Evolutionary conservation across 768 basidiomycete species (phyloP), one percentile per base, ranked within the genome.

Genomic region (Lepiota brunneoincarnata): DNA sequence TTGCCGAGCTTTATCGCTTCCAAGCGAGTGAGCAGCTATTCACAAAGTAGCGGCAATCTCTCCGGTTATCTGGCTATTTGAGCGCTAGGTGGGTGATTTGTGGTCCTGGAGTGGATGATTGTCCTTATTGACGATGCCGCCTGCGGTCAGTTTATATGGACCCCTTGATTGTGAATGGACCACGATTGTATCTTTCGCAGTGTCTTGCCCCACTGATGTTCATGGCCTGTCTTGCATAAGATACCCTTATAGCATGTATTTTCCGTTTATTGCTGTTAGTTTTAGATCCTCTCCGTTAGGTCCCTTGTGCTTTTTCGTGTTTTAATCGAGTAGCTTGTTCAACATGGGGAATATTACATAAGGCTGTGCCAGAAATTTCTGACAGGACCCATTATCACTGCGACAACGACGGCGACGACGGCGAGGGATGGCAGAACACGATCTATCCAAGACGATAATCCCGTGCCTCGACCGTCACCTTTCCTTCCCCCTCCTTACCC

Each of bases 391-490:
- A 20, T 28, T n/a, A 28, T 28, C 21, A 45, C 47, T 17, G 43
- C 58, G 50, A 53, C 55, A 10, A 45, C 52, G 55, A 77, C 31
- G 31, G 11, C 31, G 11, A 3, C 35, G 35, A 15, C 14, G 17
- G 12, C 21, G 18, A 39, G 50, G 40, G 68, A 90, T 91, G 92
- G 86, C 92, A 15, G 89, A 95, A 69, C 81, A 87, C 80, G 93
- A 97, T 72, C 84, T 98, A 63, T 90, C 93, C 14, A 86, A 87
- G 69, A 91, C 88, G 53, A 82, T 98, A 49, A 90, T 98, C 54
- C 86, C 93, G 2, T 90, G 92, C 74, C 77, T 97, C 57, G 97
- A 99, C 72, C 84, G 97, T 49, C 97, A 99, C 78, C 80, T 99
- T 26, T 87, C 89, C 36, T 90, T 98, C 63, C 95, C 97, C 23